phyloP scores from a whole-genome alignment of 192 early-diverging fungal genomes.

The Gamsiella multidivaricata region DNA sequence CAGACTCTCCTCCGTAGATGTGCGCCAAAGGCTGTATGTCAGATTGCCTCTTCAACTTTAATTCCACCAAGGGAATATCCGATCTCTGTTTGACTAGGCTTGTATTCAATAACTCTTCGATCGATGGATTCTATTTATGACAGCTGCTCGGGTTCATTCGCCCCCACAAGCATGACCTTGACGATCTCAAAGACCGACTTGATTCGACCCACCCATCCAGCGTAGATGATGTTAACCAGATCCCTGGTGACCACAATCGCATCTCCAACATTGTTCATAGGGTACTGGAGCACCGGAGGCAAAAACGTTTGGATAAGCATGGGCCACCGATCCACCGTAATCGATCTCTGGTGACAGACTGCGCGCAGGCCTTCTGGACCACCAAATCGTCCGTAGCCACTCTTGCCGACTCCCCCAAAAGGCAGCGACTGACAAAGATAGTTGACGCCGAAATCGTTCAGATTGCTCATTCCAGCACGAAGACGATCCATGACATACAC shows the following conservation, averaged over 20 bases:
- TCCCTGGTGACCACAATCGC: slow-evolving; percentile 52
- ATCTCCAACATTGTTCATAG: slow-evolving; percentile 59
- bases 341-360: slow-evolving; percentile 73
- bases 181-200: slow-evolving; percentile 44
- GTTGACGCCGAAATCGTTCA: slow-evolving; percentile 89
- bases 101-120: too few relatives aligned
- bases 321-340: slow-evolving; percentile 80
- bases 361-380: slow-evolving; percentile 81
- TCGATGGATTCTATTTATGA: too few relatives aligned
- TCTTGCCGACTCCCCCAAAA: slow-evolving; percentile 84
- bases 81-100: too few relatives aligned
- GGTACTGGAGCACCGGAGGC: slow-evolving; percentile 82
- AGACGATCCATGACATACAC: slow-evolving; percentile 69
- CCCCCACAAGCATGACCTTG: slow-evolving; percentile 28
- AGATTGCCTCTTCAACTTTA: too few relatives aligned
- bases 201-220: slow-evolving; percentile 25
- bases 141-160: slow-evolving; percentile 39
- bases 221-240: slow-evolving; percentile 49
- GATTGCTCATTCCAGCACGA: slow-evolving; percentile 82
- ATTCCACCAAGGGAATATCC: too few relatives aligned
- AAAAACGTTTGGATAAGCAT: slow-evolving; percentile 74
- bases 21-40: too few relatives aligned
- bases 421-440: slow-evolving; percentile 87
- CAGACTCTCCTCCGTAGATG: too few relatives aligned
- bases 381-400: slow-evolving; percentile 81